These are phyloP conservation scores for Chamaenerion angustifolium DNA, from an alignment of 345 rosid species.

Conservation along the genomic window DNA sequence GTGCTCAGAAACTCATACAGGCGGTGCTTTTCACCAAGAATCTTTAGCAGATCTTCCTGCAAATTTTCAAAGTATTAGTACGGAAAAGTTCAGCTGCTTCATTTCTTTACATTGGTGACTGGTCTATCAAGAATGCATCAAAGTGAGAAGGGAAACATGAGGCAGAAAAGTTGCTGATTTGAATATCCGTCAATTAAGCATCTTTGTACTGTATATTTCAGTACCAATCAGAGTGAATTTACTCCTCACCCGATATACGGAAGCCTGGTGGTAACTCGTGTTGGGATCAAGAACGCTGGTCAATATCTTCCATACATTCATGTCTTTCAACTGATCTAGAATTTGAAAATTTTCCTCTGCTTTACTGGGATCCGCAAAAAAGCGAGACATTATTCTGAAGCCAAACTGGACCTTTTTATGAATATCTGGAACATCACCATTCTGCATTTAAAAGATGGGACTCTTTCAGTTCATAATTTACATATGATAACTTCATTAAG, in stretches of 20 bases:
- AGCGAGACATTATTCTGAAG: conserved; percentile 81
- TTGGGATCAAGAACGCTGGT: conserved; percentile 57
- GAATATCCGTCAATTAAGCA: too few relatives aligned
- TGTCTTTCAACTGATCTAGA: conserved; percentile 93
- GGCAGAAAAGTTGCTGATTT: too few relatives aligned
- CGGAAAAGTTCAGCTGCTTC: background rate
- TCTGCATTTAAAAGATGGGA: conserved; percentile 33
- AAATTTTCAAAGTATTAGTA: conserved; percentile 6
- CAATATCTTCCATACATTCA: conserved; percentile 84
- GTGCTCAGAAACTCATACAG: conserved; percentile 76
- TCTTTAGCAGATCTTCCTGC: conserved; percentile 87
- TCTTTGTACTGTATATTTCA: too few relatives aligned
- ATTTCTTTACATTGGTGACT: too few relatives aligned
- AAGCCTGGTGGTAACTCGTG: conserved; percentile 48
- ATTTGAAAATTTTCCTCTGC: conserved; percentile 78
- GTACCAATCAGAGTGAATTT: conserved; percentile 1
- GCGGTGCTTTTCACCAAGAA: conserved; percentile 76
- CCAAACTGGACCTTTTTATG: conserved; percentile 64
- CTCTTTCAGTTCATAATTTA: conserved; percentile 2
- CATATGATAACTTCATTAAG: background rate
- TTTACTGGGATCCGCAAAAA: conserved; percentile 70
- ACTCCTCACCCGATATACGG: conserved; percentile 49
- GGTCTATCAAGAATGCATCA: too few relatives aligned
- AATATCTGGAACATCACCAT: conserved; percentile 62
- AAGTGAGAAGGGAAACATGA: too few relatives aligned